Conservation (phyloP, 768 basidiomycete genomes). For the Hysterangium stoloniferum region DNA sequence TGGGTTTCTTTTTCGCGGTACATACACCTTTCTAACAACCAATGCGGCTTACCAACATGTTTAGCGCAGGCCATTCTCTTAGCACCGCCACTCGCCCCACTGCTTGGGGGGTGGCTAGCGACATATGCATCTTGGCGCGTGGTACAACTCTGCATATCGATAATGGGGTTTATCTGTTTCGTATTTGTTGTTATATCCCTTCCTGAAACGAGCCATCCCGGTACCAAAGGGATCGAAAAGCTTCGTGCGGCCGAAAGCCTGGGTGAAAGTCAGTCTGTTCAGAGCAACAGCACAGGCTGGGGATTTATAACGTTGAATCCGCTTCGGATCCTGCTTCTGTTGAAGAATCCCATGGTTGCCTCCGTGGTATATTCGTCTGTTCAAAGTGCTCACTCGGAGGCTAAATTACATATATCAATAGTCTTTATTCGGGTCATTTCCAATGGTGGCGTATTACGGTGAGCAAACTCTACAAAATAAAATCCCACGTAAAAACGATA, state of each 20-base stretch:
- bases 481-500: not conserved
- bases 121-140: constrained; percentile 46
- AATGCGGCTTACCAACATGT: not conserved
- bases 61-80: not conserved
- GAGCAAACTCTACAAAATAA: too few species aligned
- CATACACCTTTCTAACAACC: not conserved
- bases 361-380: too few species aligned
- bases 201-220: constrained; percentile 64
- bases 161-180: constrained; percentile 33
- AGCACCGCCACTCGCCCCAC: constrained; percentile 27
- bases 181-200: constrained; percentile 36
- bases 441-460: not conserved
- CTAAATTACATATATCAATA: not conserved
- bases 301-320: constrained; percentile 49
- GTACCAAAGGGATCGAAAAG: constrained; percentile 47
- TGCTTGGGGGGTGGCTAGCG: constrained; percentile 1
- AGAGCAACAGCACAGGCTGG: constrained; percentile 4
- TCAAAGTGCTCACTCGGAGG: not conserved
- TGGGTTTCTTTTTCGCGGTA: constrained; percentile 45
- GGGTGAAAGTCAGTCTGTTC: too few species aligned
- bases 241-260: not conserved
- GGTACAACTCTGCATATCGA: constrained; percentile 43
- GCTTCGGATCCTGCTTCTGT: too few species aligned
- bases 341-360: too few species aligned
- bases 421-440: too few species aligned